Percentiles rank a stretch among this genome's conserved stretches.
Conservation (phyloP, 176 grass and related monocot genomes). For the Phoenix roebelenii region DNA sequence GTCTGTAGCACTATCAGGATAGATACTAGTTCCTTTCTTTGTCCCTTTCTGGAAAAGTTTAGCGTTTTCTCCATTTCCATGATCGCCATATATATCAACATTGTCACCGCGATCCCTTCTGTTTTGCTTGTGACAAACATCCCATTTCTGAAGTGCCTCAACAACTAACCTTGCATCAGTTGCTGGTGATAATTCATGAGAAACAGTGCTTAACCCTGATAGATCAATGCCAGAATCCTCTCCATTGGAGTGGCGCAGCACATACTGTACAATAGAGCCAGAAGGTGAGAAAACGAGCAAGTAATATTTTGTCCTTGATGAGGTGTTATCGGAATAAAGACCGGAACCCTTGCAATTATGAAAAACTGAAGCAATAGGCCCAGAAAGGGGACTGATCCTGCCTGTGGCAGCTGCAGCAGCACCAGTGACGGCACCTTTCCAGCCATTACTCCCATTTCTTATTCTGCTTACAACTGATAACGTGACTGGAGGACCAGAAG, state of each 20-base stretch:
- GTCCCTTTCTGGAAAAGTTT: conserved; percentile 53
- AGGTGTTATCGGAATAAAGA: conserved; percentile 28
- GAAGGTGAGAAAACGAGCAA: conserved; percentile 81
- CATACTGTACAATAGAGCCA: conserved; percentile 89
- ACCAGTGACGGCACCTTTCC: conserved; percentile 65
- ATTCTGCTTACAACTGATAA: conserved; percentile 88
- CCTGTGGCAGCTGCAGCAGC: conserved; percentile 64
- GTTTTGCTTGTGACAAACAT: conserved; percentile 79
- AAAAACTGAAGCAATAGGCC: conserved; percentile 71
- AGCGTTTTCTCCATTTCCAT: conserved; percentile 49
- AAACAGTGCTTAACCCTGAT: conserved; percentile 17
- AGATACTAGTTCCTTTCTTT: conserved; percentile 42
- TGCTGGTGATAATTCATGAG: conserved; percentile 41
- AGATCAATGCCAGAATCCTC: conserved; percentile 37
- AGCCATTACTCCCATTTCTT: conserved; percentile 65
- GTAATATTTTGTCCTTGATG: conserved; percentile 39
- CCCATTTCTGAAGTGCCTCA: conserved; percentile 94
- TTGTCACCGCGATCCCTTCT: conserved; percentile 56
- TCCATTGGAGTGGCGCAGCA: conserved; percentile 38
- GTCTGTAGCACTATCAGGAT: conserved; percentile 19
- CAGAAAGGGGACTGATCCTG: conserved; percentile 42
- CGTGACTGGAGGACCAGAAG: conserved; percentile 47
- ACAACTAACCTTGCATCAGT: conserved; percentile 59
- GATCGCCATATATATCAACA: conserved; percentile 54
- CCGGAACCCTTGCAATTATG: conserved; percentile 48